These are phyloP conservation scores for Tulasnella sp. DNA, from an alignment of 768 basidiomycete species.

Conservation along the genomic window DNA sequence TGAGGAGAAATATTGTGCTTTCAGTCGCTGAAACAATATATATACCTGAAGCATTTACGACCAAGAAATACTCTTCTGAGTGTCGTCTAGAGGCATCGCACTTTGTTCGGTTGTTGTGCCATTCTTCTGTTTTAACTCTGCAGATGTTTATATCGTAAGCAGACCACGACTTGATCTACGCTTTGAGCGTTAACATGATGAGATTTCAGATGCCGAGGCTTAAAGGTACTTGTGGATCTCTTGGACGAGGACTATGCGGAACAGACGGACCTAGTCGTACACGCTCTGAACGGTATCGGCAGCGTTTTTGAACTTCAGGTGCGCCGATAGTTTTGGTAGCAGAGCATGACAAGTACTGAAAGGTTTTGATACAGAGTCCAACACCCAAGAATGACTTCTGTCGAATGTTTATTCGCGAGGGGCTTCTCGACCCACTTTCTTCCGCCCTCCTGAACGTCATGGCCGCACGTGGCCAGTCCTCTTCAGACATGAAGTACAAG, in stretches of 20 bases:
- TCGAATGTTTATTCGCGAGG: slow-evolving; percentile 95
- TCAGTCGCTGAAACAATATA: slow-evolving; percentile 14
- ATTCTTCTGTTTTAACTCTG: slow-evolving; percentile 83
- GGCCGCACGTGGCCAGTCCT: slow-evolving; percentile 45
- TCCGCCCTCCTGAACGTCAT: slow-evolving; percentile 84
- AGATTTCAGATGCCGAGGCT: slow-evolving; percentile 68
- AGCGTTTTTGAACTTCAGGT: slow-evolving; percentile 79
- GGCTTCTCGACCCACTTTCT: slow-evolving; percentile 83
- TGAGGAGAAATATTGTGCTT: slow-evolving; percentile 12
- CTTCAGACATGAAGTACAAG: slow-evolving; percentile 71
- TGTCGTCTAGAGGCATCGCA: slow-evolving; percentile 92
- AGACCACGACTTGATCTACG: too few species aligned
- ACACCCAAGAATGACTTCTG: slow-evolving; percentile 98
- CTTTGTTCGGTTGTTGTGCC: slow-evolving; percentile 85
- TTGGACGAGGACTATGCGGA: slow-evolving; percentile 93
- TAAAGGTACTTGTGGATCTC: slow-evolving; percentile 89
- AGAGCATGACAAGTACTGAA: background rate
- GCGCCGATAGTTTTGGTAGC: background rate
- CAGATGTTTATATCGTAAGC: slow-evolving; percentile 98
- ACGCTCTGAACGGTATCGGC: slow-evolving; percentile 87
- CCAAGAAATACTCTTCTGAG: slow-evolving; percentile 86
- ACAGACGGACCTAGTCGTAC: slow-evolving; percentile 81
- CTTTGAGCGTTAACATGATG: too few species aligned
- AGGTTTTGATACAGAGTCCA: slow-evolving; percentile 50
- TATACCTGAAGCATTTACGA: slow-evolving; percentile 63